These are phyloP conservation scores for Gamsiella multidivaricata DNA, from an alignment of 192 early-diverging fungal species.

Conservation along the genomic window DNA sequence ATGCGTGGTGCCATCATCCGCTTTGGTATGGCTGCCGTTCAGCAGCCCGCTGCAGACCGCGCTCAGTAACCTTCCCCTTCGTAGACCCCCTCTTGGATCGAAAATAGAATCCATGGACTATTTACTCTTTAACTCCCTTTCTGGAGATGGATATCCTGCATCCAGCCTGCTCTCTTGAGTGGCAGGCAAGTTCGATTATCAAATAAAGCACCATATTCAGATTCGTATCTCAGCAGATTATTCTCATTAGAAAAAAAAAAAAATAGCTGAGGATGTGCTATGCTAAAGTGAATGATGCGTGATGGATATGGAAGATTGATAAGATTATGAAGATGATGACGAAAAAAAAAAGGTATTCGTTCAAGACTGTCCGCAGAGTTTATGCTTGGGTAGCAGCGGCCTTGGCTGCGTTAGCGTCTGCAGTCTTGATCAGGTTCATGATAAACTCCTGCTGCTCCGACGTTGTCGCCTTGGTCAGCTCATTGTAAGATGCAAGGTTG, in stretches of 20 bases:
- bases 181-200: too few species aligned
- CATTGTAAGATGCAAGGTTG: slow-evolving; percentile 63
- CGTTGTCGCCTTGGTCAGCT: slow-evolving; percentile 67
- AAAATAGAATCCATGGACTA: too few species aligned
- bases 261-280: too few species aligned
- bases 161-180: neutral
- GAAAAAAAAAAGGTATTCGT: too few species aligned
- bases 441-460: slow-evolving; percentile 64
- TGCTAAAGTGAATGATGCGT: neutral
- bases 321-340: too few species aligned
- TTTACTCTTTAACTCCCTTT: too few species aligned
- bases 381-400: slow-evolving; percentile 39
- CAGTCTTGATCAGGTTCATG: slow-evolving; percentile 60
- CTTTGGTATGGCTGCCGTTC: slow-evolving; percentile 50
- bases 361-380: too few species aligned
- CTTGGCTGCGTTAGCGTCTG: slow-evolving; percentile 51
- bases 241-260: too few species aligned
- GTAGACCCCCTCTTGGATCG: neutral
- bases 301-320: too few species aligned
- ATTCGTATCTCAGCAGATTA: too few species aligned
- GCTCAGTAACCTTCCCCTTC: neutral
- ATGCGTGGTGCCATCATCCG: slow-evolving; percentile 41
- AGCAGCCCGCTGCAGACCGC: slow-evolving; percentile 30
- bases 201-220: too few species aligned
- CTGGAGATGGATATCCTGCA: neutral